Evolutionary conservation across 2,329 filamentous ascomycete species (phyloP).

Genomic region (Diaporthe destruens): DNA sequence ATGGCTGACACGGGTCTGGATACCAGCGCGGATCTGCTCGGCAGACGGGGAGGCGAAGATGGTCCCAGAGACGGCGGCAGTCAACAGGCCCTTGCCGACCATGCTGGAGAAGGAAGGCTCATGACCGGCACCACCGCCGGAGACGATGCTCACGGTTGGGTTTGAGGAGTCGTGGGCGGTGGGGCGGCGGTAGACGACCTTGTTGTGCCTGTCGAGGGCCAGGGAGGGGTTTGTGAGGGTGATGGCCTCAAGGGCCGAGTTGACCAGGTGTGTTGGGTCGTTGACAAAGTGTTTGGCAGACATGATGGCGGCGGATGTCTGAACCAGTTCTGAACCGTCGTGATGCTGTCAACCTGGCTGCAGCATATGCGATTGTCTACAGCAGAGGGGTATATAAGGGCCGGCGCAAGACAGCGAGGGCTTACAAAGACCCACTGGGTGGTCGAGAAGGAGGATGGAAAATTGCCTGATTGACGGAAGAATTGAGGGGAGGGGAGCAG

Average conservation of each 20-base stretch:
- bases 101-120: constrained; percentile 90
- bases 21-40: constrained; percentile 83
- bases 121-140: constrained; percentile 90
- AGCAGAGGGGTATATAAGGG: no score
- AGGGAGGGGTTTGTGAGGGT: constrained; percentile 88
- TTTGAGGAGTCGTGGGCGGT: constrained; percentile 55
- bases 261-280: constrained; percentile 83
- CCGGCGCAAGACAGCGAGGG: constrained; percentile 4
- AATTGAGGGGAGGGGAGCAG: constrained; percentile 35
- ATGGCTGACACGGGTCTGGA: constrained; percentile 76
- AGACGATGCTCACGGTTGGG: constrained; percentile 84
- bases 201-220: constrained; percentile 82
- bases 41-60: constrained; percentile 83
- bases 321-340: neutral
- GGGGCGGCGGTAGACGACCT: constrained; percentile 83
- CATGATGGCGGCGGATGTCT: constrained; percentile 3
- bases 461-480: constrained; percentile 38
- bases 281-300: constrained; percentile 86
- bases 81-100: constrained; percentile 84
- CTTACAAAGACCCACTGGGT: constrained; percentile 33
- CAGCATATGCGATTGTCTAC: constrained; percentile 6
- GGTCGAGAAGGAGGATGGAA: constrained; percentile 25
- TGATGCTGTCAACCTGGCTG: neutral
- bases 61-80: constrained; percentile 85
- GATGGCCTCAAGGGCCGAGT: constrained; percentile 79